These are phyloP conservation scores for Backusella tuberculispora DNA, from an alignment of 192 early-diverging fungal genomes.

Conservation along the genomic window DNA sequence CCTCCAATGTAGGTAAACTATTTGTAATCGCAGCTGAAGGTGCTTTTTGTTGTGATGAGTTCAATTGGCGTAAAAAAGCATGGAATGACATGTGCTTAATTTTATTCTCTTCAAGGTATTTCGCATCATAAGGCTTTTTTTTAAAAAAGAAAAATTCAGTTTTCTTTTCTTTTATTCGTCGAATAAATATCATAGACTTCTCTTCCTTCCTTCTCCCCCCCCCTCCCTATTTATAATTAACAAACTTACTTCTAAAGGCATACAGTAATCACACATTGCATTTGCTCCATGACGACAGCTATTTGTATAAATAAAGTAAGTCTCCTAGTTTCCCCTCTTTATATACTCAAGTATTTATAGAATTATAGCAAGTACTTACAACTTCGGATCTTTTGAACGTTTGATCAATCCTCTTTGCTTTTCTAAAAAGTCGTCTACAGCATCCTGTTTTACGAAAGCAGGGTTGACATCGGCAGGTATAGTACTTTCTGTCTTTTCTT, in stretches of 20 bases:
- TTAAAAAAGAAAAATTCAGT: not conserved
- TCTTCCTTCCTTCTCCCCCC: not conserved
- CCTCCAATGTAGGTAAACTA: slow-evolving; percentile 85
- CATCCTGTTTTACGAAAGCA: slow-evolving; percentile 58
- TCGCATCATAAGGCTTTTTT: slow-evolving; percentile 77
- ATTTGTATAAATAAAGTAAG: not conserved
- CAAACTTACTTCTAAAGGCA: slow-evolving; percentile 73
- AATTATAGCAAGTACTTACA: slow-evolving; percentile 56
- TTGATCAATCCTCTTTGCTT: slow-evolving; percentile 84
- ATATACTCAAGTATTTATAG: not conserved
- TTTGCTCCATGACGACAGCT: slow-evolving; percentile 79
- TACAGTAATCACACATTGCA: slow-evolving; percentile 95
- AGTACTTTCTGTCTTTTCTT: slow-evolving; percentile 5
- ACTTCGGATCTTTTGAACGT: slow-evolving; percentile 73
- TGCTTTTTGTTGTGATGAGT: slow-evolving; percentile 69
- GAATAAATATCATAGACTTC: not conserved
- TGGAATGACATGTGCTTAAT: slow-evolving; percentile 99
- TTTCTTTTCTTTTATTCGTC: no score
- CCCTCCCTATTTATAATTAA: not conserved
- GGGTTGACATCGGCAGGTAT: slow-evolving; percentile 21
- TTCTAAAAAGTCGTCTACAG: slow-evolving; percentile 81
- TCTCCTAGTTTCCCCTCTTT: not conserved
- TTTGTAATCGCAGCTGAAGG: slow-evolving; percentile 43
- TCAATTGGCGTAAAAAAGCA: slow-evolving; percentile 80
- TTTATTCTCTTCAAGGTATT: slow-evolving; percentile 85